Evolutionary conservation across 225 moss, liverwort and hornwort species (phyloP).

Genomic region (Pseudisothecium myosuroides): DNA sequence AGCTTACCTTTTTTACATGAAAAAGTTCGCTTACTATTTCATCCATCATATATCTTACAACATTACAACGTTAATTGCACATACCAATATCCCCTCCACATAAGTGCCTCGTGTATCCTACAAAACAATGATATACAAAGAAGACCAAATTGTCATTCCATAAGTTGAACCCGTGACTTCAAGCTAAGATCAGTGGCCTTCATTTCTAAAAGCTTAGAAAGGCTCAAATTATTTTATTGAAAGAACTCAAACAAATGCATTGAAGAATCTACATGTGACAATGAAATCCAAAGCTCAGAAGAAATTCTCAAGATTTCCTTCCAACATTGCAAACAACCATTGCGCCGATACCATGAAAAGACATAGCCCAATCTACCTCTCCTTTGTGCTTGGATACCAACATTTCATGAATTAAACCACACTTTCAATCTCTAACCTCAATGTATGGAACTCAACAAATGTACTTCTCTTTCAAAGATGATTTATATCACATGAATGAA

Average conservation of each 20-base stretch:
- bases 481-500: background rate
- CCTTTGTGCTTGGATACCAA: no score
- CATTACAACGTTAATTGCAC: no score
- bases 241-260: background rate
- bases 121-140: no score
- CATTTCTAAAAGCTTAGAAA: background rate
- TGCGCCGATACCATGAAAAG: background rate
- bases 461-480: background rate
- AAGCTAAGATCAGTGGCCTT: background rate
- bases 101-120: background rate
- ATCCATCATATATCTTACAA: background rate
- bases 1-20: background rate
- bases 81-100: background rate
- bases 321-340: background rate
- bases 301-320: background rate
- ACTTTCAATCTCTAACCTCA: background rate
- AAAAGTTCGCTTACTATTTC: fast-evolving
- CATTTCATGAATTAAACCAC: no score
- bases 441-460: background rate
- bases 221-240: background rate
- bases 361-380: background rate
- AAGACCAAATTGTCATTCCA: background rate
- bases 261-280: background rate
- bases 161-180: background rate
- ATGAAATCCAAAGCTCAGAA: background rate